Conservation (phyloP, 306 rosid genomes). For the Quercus variabilis region DNA sequence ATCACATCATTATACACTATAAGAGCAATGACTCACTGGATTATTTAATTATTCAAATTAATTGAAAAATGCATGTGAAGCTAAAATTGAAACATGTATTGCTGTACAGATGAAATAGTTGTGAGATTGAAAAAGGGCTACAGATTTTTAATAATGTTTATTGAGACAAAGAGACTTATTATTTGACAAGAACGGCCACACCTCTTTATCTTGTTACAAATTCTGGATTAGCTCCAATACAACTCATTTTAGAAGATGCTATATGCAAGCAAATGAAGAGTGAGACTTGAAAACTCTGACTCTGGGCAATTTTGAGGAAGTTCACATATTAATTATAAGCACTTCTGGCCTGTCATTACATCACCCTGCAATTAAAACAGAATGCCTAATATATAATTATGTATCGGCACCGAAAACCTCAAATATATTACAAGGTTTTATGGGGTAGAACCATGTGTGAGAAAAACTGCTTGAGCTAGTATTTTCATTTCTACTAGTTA, state of each 20-base stretch:
- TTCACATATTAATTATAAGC: constrained; percentile 54
- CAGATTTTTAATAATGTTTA: too few species aligned
- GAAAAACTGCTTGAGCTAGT: too few species aligned
- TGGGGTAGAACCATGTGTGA: too few species aligned
- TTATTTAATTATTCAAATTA: not conserved
- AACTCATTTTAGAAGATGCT: not conserved
- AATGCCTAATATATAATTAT: not conserved
- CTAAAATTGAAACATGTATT: not conserved
- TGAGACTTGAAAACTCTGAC: too few species aligned
- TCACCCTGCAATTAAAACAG: constrained; percentile 48
- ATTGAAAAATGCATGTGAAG: not conserved
- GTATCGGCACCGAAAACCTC: not conserved
- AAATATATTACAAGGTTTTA: not conserved
- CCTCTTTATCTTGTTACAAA: too few species aligned
- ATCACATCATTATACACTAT: too few species aligned
- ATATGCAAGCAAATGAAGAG: not conserved
- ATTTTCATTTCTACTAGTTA: too few species aligned
- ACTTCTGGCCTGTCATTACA: constrained; percentile 48
- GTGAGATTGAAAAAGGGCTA: not conserved
- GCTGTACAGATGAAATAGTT: not conserved
- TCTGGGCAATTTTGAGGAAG: not conserved
- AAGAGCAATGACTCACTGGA: not conserved
- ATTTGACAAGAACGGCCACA: not conserved
- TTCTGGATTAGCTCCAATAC: not conserved
- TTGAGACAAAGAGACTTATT: not conserved